Conservation (phyloP, 2,329 filamentous ascomycete genomes). For the Ophiobolus disseminans region DNA sequence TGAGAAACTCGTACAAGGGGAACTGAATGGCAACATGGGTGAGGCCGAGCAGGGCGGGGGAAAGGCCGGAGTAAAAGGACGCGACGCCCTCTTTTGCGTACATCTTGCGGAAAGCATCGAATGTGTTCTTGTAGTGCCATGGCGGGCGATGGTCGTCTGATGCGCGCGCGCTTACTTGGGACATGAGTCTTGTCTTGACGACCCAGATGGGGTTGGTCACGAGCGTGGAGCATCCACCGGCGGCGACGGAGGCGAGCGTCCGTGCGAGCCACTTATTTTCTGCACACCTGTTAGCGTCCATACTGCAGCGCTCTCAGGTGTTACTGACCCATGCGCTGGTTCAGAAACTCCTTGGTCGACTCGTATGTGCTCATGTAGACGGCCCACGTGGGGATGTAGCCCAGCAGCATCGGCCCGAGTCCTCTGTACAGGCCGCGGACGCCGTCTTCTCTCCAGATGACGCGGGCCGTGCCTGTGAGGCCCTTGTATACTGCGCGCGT, state of each 20-base stretch:
- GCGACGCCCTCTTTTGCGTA: conserved; percentile 85
- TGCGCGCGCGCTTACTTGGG: conserved; percentile 72
- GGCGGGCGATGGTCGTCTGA: conserved; percentile 67
- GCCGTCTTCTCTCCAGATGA: conserved; percentile 89
- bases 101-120: conserved; percentile 96
- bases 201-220: conserved; percentile 99
- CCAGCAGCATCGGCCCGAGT: conserved; percentile 90
- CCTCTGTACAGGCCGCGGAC: conserved; percentile 91
- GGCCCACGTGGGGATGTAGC: conserved; percentile 96
- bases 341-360: conserved; percentile 78
- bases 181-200: conserved; percentile 98
- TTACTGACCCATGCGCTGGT: conserved; percentile 63
- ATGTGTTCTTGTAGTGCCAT: conserved; percentile 89
- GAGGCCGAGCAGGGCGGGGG: conserved; percentile 87
- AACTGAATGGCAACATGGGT: conserved; percentile 98
- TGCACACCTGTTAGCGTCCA: conserved; percentile 19
- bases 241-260: conserved; percentile 87
- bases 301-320: neutral
- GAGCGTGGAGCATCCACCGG: conserved; percentile 90
- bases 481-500: conserved; percentile 76
- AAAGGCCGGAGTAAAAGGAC: conserved; percentile 94
- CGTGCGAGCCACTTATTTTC: conserved; percentile 80
- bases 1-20: conserved; percentile 92
- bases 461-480: conserved; percentile 81
- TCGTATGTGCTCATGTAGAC: conserved; percentile 98